Base-by-base conservation (phyloP, 352 stramenopile genomes). In the Globisporangium paddicum region DNA sequence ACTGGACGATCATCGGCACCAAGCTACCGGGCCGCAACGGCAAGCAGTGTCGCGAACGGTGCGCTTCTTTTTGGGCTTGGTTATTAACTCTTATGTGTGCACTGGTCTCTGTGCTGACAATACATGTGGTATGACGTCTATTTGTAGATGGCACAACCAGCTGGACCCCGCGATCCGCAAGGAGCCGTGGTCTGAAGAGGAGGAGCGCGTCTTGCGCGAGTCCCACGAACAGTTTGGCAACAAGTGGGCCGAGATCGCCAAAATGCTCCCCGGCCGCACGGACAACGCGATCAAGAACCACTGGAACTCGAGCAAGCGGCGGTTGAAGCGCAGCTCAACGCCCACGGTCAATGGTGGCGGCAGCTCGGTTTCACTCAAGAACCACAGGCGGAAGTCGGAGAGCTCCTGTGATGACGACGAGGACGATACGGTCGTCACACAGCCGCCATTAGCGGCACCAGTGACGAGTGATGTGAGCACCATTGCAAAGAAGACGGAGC, bases 1-100 rank as follows among this genome's bases (percentile, higher is more conserved):
- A 98, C 63, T 99, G 97, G 97, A 97, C 92, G 14, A 86, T 98
- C 69, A 99, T 99, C 58, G 94, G 96, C 54, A 98, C 97, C 19
- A 89, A 96, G 44, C 74, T 99, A 44, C 94, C 95, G 18, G 96
- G 96, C 1, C 77, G 96, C 50, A 93, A 93, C 60, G 86, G 86
- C 64, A 98, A 98, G 59, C 95, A 98, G 72, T 98, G 95, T 60
- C 86, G 93, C 40, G 95, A 98, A 78, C 83, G 95, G 81, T 89
- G 62, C 13, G 62, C n/a, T 51, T 42, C 14, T 42, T 42, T 16
- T 19, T 56, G 46, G 7, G 2, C 28, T 5, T 30, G 18, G 11
- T 0, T 51, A 25, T 18, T 42, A 30, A 42, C 4, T 32, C 30
- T 6, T 46, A 11, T 37, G 21, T 40, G 61, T 37, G 26, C 26